phyloP scores from a whole-genome alignment of 345 rosid genomes.

The Corchorus olitorius region DNA sequence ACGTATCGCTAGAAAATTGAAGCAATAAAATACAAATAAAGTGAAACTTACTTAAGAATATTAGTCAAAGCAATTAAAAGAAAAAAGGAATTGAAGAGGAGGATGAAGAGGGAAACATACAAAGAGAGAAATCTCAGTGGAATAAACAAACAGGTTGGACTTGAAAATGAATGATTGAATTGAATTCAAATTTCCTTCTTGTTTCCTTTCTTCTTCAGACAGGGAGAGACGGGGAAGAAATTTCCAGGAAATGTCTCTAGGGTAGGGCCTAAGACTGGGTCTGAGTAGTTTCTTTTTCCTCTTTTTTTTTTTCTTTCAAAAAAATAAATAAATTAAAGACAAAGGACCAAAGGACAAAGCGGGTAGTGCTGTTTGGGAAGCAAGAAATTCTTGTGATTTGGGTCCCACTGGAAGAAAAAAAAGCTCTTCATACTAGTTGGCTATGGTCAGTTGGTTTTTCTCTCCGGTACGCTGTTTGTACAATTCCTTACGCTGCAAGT shows the following conservation, averaged over 20 bases:
- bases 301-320: neutral
- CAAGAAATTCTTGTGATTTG: conserved; percentile 1
- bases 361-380: neutral
- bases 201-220: neutral
- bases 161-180: neutral
- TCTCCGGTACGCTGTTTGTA: neutral
- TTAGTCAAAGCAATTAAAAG: neutral
- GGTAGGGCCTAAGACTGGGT: neutral
- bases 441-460: too few species aligned
- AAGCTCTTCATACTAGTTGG: neutral
- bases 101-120: neutral
- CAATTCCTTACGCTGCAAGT: neutral
- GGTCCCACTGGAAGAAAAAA: conserved; percentile 1
- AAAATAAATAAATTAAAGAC: neutral
- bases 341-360: neutral
- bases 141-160: neutral
- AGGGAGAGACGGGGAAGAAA: conserved; percentile 20
- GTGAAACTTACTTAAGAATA: neutral
- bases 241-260: conserved; percentile 7
- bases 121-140: neutral
- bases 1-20: neutral
- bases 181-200: conserved; percentile 11
- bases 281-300: neutral
- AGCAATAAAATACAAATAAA: neutral
- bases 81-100: neutral